Base-by-base conservation (phyloP, 768 basidiomycete species). In the Amanita rimosa region DNA sequence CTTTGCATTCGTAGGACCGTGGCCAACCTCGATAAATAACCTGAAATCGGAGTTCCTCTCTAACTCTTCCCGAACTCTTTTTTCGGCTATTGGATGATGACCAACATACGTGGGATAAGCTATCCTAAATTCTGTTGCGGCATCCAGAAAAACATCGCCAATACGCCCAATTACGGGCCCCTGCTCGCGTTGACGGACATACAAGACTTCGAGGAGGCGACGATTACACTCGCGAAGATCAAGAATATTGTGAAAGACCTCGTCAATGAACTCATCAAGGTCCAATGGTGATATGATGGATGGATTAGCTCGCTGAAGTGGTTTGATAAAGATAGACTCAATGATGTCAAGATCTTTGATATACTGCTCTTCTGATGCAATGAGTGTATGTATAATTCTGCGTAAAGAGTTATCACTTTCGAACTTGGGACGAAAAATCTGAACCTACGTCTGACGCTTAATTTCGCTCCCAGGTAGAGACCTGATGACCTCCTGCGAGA, bases 301-400 rank as follows among this genome's bases (percentile, higher is more conserved):
- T 58, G 72, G 73, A 36, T 70, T 60, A 4, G 71, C 67, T 22
- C 52, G 56, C 17, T 73, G 69, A 14, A 84, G 63, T 3, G 75
- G 77, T 26, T 72, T 68, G 49, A 72, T 68, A 47, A 73, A 70
- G 36, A 85, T 81, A 13, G 75, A 69, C 59, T 95, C 89, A 38
- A 96, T 77, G 1, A 81, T 72, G 51, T 90, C 83, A 6, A 99
- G 73, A 58, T 99, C 95, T 48, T 83, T 80, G 37, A 91, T 67
- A 60, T 94, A 96, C 58, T 91, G 85, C 54, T 90, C 82, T 61
- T 98, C 95, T 56, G 89, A 83, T 54, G 74, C 74, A 54, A 98
- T 88, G 33, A 94, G 75, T 59, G 90, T 91, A 60, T 86, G 83
- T 49, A 99, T 94, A 62, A 73, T 91, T 65, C 76, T 78, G 50